Percentiles rank a stretch among this genome's conserved stretches.
Evolutionary conservation across 352 stramenopile genomes (phyloP).

Genomic region (Phytophthora syringae): DNA sequence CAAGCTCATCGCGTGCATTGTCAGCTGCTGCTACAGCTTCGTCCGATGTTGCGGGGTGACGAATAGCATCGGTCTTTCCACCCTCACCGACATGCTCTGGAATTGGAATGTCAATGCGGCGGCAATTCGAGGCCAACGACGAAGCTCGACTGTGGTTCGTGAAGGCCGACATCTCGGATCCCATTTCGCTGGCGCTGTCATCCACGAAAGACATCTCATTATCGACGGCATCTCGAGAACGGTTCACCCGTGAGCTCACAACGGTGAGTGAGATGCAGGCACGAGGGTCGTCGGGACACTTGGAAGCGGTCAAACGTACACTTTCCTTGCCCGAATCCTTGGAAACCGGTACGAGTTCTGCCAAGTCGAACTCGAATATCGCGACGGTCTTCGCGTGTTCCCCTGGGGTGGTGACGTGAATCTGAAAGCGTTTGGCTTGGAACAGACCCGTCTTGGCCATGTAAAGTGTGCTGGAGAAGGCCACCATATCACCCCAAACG

Average conservation of each 20-base stretch:
- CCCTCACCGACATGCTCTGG: conserved; percentile 12
- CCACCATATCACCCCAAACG: conserved; percentile 77
- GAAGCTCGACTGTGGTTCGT: conserved; percentile 65
- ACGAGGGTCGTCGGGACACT: conserved; percentile 60
- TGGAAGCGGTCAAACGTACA: conserved; percentile 57
- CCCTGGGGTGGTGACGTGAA: conserved; percentile 47
- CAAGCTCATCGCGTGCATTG: conserved; percentile 41
- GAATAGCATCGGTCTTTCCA: conserved; percentile 30
- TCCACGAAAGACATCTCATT: conserved; percentile 58
- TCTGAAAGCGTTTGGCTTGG: conserved; percentile 71
- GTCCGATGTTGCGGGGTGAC: conserved; percentile 19
- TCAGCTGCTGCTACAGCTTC: conserved; percentile 23
- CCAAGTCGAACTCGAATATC: conserved; percentile 73
- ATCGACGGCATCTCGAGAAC: conserved; percentile 19
- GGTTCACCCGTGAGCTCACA: conserved; percentile 56
- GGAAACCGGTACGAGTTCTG: conserved; percentile 65
- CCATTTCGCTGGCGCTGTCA: conserved; percentile 57
- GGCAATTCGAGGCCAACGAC: conserved; percentile 37
- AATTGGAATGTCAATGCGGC: conserved; percentile 23
- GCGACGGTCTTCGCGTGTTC: conserved; percentile 66
- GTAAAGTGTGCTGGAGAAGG: conserved; percentile 79
- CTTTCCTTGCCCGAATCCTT: conserved; percentile 73
- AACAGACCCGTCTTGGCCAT: conserved; percentile 78
- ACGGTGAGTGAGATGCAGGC: conserved; percentile 70
- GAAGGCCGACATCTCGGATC: conserved; percentile 57